Evolutionary conservation across 75 land plant genomes (phyloP), one percentile per base, ranked within the genome.

Genomic region (Pinus taeda): DNA sequence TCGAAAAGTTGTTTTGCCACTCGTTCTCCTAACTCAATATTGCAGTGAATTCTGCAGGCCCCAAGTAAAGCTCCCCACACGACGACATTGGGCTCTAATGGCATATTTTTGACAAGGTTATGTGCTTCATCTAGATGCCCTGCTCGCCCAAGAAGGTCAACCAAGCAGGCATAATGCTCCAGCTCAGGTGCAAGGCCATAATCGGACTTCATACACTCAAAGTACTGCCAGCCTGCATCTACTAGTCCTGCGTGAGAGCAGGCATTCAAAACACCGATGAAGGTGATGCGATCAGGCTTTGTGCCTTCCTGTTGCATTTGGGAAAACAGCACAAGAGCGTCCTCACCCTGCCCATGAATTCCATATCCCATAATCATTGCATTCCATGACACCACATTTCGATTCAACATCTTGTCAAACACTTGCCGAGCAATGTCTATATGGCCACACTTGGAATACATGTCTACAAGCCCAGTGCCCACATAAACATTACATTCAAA

Each of bases 81-180:
- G 20, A 73, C 57, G 59, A 55, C 79, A 78, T 63, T 73, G n/a
- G 75, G 30, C 37, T 57, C 55, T 29, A 64, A 26, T 59, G 79
- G 80, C 69, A 78, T 74, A 7, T 39, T 42, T 21, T 69, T 57
- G 17, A 78, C 71, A 3, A 82, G 73, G 56, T 1, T 65, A 53
- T 73, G n/a, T 66, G 84, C 84, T 42, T 78, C 84, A 20, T 82
- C 67, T n/a, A 82, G 65, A 74, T 26, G 77, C 9, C 84, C 84
- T 76, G 84, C 84, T 75, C 80, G 80, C 58, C 83, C 70, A 63
- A 81, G 78, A 76, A 81, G 77, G 60, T 81, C 82, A 57, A 81
- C 82, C 74, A 81, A 60, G 62, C 79, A 78, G 29, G 70, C 70
- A 74, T 78, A 82, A 55, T 82, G 80, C 17, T 74, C 72, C 21